Evolutionary conservation across 306 rosid species (phyloP).

Genomic region (Inga laurina): DNA sequence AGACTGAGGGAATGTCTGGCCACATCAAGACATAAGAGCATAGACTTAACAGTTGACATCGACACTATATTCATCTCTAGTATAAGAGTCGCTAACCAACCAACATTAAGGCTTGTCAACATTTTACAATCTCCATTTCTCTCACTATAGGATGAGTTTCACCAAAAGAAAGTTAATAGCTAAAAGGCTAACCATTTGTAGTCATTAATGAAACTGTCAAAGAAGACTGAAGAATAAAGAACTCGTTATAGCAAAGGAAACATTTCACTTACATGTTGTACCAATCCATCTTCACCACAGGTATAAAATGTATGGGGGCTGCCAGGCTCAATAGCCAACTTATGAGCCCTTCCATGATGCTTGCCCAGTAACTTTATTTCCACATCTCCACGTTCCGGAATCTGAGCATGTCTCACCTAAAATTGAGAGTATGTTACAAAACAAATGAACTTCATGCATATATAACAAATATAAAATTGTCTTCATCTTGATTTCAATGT

Average conservation of each 20-base stretch:
- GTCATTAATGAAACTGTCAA: not conserved
- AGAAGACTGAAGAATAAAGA: not conserved
- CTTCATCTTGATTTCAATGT: not conserved
- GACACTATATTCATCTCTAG: conserved; percentile 12
- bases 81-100: not conserved
- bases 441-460: conserved; percentile 13
- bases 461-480: not conserved
- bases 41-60: not conserved
- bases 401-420: conserved; percentile 83
- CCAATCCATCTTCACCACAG: conserved; percentile 97
- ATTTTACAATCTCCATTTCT: not conserved
- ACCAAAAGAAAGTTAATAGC: conserved; percentile 1
- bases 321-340: conserved; percentile 94
- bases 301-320: conserved; percentile 87
- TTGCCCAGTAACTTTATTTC: conserved; percentile 54
- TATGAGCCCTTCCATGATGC: conserved; percentile 86
- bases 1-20: not conserved
- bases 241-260: not conserved
- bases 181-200: not conserved
- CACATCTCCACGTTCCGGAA: conserved; percentile 59
- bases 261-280: conserved; percentile 73
- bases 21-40: conserved; percentile 1
- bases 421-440: conserved; percentile 30
- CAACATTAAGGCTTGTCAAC: not conserved
- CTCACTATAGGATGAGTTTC: not conserved